Evolutionary conservation across 164 flowering plant species (phyloP).

Genomic region (Brasenia schreberi): DNA sequence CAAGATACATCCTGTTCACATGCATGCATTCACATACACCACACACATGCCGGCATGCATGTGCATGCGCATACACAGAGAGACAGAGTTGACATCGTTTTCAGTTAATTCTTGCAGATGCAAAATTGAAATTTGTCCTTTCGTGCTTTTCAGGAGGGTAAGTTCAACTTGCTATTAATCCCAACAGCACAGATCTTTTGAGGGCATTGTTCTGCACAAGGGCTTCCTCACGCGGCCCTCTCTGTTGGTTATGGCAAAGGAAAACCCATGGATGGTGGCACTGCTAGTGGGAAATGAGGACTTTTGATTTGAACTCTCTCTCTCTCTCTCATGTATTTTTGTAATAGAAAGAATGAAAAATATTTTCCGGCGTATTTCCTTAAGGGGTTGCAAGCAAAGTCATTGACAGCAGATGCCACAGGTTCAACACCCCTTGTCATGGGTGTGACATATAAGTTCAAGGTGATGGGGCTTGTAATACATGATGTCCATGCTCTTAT

Average conservation of each 20-base stretch:
- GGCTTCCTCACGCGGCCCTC: neutral
- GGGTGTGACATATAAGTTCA: too few species aligned
- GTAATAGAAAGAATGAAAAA: too few species aligned
- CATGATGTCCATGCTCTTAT: too few species aligned
- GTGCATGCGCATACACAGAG: too few species aligned
- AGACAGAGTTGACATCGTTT: neutral
- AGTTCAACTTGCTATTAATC: slow-evolving; percentile 54
- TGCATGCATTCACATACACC: too few species aligned
- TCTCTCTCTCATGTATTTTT: neutral
- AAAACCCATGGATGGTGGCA: neutral
- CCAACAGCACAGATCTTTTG: slow-evolving; percentile 51
- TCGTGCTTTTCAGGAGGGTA: slow-evolving; percentile 48
- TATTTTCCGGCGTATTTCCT: too few species aligned
- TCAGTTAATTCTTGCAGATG: neutral
- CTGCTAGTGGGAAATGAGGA: neutral
- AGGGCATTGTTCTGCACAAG: slow-evolving; percentile 32
- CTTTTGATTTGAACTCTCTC: neutral
- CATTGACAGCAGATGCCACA: too few species aligned
- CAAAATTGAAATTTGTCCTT: neutral
- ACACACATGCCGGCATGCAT: too few species aligned
- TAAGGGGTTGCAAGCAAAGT: too few species aligned
- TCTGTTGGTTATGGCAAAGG: neutral
- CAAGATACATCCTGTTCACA: too few species aligned
- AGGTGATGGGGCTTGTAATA: too few species aligned
- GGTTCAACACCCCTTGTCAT: too few species aligned